Evolutionary conservation across 2,329 filamentous ascomycete genomes (phyloP).

Genomic region (Endocalyx cinctus): DNA sequence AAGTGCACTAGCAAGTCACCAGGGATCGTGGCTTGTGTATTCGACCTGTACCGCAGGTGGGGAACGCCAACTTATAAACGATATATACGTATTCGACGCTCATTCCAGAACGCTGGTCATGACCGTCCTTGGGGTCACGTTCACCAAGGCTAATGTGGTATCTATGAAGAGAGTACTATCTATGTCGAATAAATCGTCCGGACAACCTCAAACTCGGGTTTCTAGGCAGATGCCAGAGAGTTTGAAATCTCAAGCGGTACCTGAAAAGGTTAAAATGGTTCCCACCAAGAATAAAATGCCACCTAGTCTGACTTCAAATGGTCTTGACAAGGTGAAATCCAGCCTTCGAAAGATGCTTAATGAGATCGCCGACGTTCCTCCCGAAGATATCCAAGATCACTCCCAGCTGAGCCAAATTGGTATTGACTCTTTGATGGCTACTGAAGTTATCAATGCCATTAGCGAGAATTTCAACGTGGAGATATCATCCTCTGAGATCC

Average conservation of each 20-base stretch:
- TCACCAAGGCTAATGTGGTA: slow-evolving; percentile 8
- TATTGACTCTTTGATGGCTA: slow-evolving; percentile 15
- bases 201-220: too few species aligned
- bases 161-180: slow-evolving; percentile 10
- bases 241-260: too few species aligned
- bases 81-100: slow-evolving; percentile 15
- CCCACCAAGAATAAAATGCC: slow-evolving; percentile 3
- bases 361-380: slow-evolving; percentile 9
- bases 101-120: slow-evolving; percentile 14
- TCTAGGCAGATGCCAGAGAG: too few species aligned
- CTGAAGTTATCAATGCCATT: slow-evolving; percentile 16
- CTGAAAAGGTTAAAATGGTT: slow-evolving; percentile 8
- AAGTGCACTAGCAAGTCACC: slow-evolving; percentile 11
- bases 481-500: slow-evolving; percentile 14
- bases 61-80: slow-evolving; percentile 5
- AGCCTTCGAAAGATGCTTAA: slow-evolving; percentile 13
- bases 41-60: slow-evolving; percentile 11
- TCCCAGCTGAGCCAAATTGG: slow-evolving; percentile 11
- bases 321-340: too few species aligned
- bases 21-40: slow-evolving; percentile 11
- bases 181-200: too few species aligned
- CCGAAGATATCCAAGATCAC: slow-evolving; percentile 31
- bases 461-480: slow-evolving; percentile 6
- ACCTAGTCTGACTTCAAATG: slow-evolving; percentile 8
- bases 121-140: slow-evolving; percentile 10